Evolutionary conservation across 371 early-diverging fungal species (phyloP).

Genomic region (Mycotypha africana): DNA sequence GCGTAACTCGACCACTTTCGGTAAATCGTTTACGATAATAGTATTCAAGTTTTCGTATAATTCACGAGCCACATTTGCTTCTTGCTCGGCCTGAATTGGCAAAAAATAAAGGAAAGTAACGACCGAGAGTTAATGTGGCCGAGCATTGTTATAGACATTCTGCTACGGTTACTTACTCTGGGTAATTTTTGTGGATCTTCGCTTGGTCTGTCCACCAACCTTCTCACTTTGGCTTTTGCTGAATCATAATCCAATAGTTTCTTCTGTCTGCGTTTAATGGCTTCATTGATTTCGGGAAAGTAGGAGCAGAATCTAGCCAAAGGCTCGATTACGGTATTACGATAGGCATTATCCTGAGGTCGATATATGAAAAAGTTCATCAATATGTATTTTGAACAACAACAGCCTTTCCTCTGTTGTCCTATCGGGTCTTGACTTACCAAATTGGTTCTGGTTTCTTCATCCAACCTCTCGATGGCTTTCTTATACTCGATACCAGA

Average conservation of each 20-base stretch:
- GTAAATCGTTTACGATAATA: constrained; percentile 80
- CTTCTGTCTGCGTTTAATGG: constrained; percentile 80
- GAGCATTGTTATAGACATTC: background rate
- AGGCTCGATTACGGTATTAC: constrained; percentile 85
- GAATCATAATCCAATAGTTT: constrained; percentile 90
- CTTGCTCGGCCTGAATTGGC: constrained; percentile 66
- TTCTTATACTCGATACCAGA: constrained; percentile 65
- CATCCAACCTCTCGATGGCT: constrained; percentile 74
- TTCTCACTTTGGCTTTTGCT: constrained; percentile 65
- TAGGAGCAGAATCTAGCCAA: constrained; percentile 78
- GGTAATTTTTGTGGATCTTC: constrained; percentile 72
- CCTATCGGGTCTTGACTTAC: too few relatives aligned
- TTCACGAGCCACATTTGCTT: constrained; percentile 63
- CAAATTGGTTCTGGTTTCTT: constrained; percentile 69
- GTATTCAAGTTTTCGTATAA: constrained; percentile 76
- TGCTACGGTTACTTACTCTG: too few relatives aligned
- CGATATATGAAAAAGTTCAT: background rate
- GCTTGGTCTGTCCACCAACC: constrained; percentile 74
- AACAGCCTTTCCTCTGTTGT: background rate
- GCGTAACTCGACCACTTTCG: constrained; percentile 80
- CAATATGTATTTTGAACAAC: background rate
- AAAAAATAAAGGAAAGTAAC: too few relatives aligned
- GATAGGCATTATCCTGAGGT: constrained; percentile 79
- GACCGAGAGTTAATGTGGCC: background rate
- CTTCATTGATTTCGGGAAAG: constrained; percentile 91